Conservation (phyloP, 139 green algal genomes). For the Chlorella sp. region DNA sequence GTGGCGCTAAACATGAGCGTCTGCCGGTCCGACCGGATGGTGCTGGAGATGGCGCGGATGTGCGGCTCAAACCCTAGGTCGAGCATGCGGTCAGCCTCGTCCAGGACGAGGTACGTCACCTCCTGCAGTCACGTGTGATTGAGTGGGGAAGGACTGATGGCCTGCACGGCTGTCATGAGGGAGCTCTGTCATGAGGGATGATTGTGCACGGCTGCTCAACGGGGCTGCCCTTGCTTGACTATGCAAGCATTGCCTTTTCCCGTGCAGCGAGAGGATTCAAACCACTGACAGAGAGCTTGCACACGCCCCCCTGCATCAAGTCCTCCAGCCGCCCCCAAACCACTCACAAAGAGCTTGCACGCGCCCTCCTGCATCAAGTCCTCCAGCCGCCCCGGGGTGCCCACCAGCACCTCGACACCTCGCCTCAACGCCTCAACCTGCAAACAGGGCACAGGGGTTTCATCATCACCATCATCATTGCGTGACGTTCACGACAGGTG, state of each 20-base stretch:
- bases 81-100: conserved; percentile 95
- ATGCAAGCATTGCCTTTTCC: no score
- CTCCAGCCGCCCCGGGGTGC: conserved; percentile 84
- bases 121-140: no score
- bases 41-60: conserved; percentile 29
- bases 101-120: conserved; percentile 83
- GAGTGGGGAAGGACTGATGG: no score
- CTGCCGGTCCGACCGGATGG: conserved; percentile 71
- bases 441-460: no score
- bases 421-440: conserved; percentile 31
- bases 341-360: conserved; percentile 40
- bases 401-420: conserved; percentile 73
- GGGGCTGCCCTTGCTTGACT: no score
- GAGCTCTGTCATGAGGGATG: no score
- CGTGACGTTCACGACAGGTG: no score
- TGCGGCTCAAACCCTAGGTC: conserved; percentile 91
- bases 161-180: no score
- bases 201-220: no score
- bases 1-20: conserved; percentile 97
- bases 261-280: no score
- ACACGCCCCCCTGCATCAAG: conserved; percentile 71
- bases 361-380: conserved; percentile 82
- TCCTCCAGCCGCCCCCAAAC: no score
- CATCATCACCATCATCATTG: no score
- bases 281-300: conserved; percentile 41